Evolutionary conservation across 164 flowering plant genomes (phyloP), one percentile per base, ranked within the genome.

Genomic region (Tetrastigma voinierianum): DNA sequence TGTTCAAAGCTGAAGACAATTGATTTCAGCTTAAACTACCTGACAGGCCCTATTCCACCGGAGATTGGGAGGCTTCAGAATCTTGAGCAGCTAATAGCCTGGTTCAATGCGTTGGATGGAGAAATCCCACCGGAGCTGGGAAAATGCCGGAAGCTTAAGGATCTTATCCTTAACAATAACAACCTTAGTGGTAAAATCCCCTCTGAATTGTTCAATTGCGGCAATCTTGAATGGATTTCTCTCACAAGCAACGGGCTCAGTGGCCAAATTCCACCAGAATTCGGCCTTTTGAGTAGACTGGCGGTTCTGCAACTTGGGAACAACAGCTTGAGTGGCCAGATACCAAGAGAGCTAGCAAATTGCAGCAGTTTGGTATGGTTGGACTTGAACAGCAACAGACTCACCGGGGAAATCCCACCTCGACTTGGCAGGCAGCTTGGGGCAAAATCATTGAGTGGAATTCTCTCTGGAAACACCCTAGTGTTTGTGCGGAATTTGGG

Each of bases 341-440:
- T 93, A 44, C 98, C 96, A 0, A 62, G 25, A 15, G 88, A 89
- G 83, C 72, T 93, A 8, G 85, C 75, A 9, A 87, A 86, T 49
- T 93, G 96, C 80, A 87, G 77, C 77, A 90, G 90, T 66, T 72
- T 93, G 76, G 92, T 93, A 56, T 93, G 96, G 98, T 51, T 93
- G 54, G 98, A 93, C 65, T 66, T 93, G 71, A 88, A 83, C 69
- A 86, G 82, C 79, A 93, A 93, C 75, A 77, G 54, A 53, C 84
- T 90, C 2, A 81, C 79, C 0, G 96, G 98, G 4, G 86, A 83
- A 61, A 85, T 93, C 65, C 98, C 98, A 2, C 74, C 90, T 3
- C 74, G 84, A 12, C 84, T 93, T 0, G 95, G 93, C 0, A 80
- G 95, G 69, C 96, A 90, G 70, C 81, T 58, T 6, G 96, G 95